A percentile compares a stretch with the other conserved stretches of the same genome.
Conservation (phyloP, 768 basidiomycete genomes). For the Crepidotus variabilis region DNA sequence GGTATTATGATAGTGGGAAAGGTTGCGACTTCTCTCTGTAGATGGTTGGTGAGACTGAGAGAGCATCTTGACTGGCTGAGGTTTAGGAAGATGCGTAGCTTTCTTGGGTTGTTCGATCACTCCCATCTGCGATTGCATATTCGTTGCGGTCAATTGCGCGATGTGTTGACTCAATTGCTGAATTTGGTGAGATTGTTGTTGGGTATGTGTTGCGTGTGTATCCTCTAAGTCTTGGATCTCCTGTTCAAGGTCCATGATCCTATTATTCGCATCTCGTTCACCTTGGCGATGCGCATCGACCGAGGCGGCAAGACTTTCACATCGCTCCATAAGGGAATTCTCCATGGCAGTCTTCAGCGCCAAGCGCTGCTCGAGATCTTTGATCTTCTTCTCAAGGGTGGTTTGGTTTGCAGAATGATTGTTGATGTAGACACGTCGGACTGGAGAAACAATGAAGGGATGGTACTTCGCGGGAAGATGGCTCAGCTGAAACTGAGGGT, state of each 20-base stretch:
- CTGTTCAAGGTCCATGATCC: constrained; percentile 14
- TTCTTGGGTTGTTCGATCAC: too few species aligned
- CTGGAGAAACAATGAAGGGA: constrained; percentile 34
- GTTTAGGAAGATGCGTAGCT: too few species aligned
- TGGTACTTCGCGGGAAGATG: constrained; percentile 42
- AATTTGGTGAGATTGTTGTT: too few species aligned
- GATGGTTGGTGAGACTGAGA: too few species aligned
- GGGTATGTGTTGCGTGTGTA: too few species aligned
- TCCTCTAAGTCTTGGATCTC: background rate
- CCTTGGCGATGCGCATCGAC: constrained; percentile 28
- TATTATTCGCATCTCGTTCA: constrained; percentile 22
- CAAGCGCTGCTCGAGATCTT: constrained; percentile 34
- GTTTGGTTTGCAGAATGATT: background rate
- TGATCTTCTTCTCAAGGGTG: constrained; percentile 15
- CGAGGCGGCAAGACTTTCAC: constrained; percentile 35
- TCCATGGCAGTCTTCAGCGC: constrained; percentile 35
- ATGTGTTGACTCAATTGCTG: too few species aligned
- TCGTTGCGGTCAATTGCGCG: too few species aligned
- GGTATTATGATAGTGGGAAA: too few species aligned
- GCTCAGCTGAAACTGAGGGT: constrained; percentile 19
- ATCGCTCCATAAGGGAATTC: constrained; percentile 36
- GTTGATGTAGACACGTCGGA: constrained; percentile 32
- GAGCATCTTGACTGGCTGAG: too few species aligned
- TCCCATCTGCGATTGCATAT: too few species aligned
- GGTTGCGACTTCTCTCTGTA: too few species aligned